Conservation (phyloP, 192 early-diverging fungal genomes). For the Entomortierella lignicola region DNA sequence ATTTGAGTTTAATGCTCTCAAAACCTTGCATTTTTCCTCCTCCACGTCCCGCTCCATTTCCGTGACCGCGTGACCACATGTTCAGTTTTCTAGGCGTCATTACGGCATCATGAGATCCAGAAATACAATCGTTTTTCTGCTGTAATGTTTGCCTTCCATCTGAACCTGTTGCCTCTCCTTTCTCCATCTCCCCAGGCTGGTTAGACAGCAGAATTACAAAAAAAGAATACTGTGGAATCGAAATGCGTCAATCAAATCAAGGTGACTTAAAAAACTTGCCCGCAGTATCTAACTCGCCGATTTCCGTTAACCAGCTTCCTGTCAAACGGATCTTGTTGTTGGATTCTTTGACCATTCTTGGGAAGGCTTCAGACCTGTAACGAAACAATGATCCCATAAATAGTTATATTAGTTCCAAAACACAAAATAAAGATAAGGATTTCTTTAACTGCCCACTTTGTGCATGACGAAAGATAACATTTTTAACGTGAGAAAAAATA, state of each 20-base stretch:
- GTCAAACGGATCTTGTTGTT: constrained; percentile 83
- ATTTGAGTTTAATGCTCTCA: constrained; percentile 31
- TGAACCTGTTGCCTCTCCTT: background rate
- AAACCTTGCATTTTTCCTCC: background rate
- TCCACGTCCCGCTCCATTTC: background rate
- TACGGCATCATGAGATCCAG: background rate
- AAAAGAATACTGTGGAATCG: background rate
- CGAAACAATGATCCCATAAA: background rate
- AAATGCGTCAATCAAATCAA: background rate
- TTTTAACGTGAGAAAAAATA: background rate
- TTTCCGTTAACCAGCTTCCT: constrained; percentile 89
- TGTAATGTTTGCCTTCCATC: background rate
- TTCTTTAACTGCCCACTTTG: too few relatives aligned
- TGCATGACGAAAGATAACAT: too few relatives aligned
- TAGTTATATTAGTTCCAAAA: too few relatives aligned
- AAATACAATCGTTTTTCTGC: background rate
- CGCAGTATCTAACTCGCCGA: constrained; percentile 90
- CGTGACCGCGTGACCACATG: constrained; percentile 4
- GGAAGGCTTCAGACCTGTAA: constrained; percentile 78
- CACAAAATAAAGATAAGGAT: too few relatives aligned
- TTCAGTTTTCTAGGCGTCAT: background rate
- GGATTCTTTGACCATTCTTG: constrained; percentile 79
- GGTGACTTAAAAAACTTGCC: constrained; percentile 56
- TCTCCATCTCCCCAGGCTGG: background rate
- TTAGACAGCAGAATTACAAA: too few relatives aligned